phyloP scores from a whole-genome alignment of 2,329 filamentous ascomycete genomes.

The Pseudogymnoascus sp. region DNA sequence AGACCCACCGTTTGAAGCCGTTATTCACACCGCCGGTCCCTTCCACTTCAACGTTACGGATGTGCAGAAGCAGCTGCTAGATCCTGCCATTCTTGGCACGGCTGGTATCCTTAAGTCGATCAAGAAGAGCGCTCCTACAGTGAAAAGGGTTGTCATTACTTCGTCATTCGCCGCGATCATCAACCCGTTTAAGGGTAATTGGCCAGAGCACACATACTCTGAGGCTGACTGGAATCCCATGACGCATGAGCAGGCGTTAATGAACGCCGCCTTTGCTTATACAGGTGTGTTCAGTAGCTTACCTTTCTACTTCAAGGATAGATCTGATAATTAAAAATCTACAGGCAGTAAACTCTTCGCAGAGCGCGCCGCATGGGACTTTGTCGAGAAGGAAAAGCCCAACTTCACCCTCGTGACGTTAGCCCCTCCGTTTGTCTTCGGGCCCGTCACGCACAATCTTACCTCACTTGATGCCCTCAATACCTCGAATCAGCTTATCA shows the following conservation, averaged over 20 bases:
- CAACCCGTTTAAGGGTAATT: conserved; percentile 26
- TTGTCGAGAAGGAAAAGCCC: conserved; percentile 43
- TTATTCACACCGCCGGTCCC: conserved; percentile 63
- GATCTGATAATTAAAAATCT: background rate
- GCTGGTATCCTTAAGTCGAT: conserved; percentile 39
- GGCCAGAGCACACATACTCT: conserved; percentile 37
- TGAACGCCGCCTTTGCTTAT: conserved; percentile 31
- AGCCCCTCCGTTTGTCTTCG: conserved; percentile 52
- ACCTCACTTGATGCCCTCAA: conserved; percentile 56
- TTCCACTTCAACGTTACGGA: conserved; percentile 27
- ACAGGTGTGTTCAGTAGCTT: conserved; percentile 21
- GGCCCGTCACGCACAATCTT: conserved; percentile 50
- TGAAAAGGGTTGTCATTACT: conserved; percentile 40
- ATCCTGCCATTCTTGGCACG: conserved; percentile 47
- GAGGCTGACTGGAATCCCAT: conserved; percentile 48
- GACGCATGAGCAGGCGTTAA: conserved; percentile 34
- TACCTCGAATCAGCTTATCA: conserved; percentile 61
- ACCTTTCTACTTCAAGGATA: background rate
- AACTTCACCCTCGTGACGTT: conserved; percentile 53
- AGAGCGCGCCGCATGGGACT: conserved; percentile 57
- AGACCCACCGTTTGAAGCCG: conserved; percentile 45
- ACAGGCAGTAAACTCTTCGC: conserved; percentile 49
- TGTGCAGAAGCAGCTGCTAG: conserved; percentile 33
- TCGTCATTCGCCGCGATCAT: conserved; percentile 56
- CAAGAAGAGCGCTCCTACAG: conserved; percentile 31